Percentiles rank a stretch among this genome's conserved stretches.
These are phyloP conservation scores for Starmerella apicola DNA, from an alignment of 805 yeast species.

Conservation along the genomic window DNA sequence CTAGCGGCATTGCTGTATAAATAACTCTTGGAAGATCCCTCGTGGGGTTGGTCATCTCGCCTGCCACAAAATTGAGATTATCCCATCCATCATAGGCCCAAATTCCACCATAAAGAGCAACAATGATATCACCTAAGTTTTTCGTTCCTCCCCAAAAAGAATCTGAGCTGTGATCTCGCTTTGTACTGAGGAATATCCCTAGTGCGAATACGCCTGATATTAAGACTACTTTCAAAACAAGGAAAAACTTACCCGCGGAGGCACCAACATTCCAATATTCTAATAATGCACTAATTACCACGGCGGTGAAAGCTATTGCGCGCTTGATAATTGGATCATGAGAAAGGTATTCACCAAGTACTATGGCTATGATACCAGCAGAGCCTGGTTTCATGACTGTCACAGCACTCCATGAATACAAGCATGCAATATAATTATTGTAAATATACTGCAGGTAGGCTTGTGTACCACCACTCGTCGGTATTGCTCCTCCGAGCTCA, in stretches of 20 bases:
- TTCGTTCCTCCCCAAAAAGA: slow-evolving; percentile 29
- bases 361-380: slow-evolving; percentile 31
- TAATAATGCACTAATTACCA: slow-evolving; percentile 21
- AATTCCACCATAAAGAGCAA: slow-evolving; percentile 32
- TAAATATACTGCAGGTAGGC: slow-evolving; percentile 29
- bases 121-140: slow-evolving; percentile 25
- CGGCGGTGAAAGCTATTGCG: slow-evolving; percentile 25
- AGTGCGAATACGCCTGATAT: slow-evolving; percentile 20
- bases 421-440: slow-evolving; percentile 29
- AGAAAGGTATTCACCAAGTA: slow-evolving; percentile 29
- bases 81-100: slow-evolving; percentile 39
- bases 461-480: slow-evolving; percentile 32
- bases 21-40: slow-evolving; percentile 31
- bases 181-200: slow-evolving; percentile 30
- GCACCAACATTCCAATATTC: slow-evolving; percentile 28
- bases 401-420: slow-evolving; percentile 31
- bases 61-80: slow-evolving; percentile 32
- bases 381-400: slow-evolving; percentile 32
- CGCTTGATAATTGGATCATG: slow-evolving; percentile 24
- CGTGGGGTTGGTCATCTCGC: slow-evolving; percentile 30
- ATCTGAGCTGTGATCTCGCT: slow-evolving; percentile 31
- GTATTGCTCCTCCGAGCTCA: slow-evolving; percentile 32
- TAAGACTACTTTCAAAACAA: slow-evolving; percentile 28
- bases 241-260: slow-evolving; percentile 25
- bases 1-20: slow-evolving; percentile 32